These are phyloP conservation scores for Pyrrhoderma noxium DNA, from an alignment of 1,284 basidiomycete species.

Conservation along the genomic window DNA sequence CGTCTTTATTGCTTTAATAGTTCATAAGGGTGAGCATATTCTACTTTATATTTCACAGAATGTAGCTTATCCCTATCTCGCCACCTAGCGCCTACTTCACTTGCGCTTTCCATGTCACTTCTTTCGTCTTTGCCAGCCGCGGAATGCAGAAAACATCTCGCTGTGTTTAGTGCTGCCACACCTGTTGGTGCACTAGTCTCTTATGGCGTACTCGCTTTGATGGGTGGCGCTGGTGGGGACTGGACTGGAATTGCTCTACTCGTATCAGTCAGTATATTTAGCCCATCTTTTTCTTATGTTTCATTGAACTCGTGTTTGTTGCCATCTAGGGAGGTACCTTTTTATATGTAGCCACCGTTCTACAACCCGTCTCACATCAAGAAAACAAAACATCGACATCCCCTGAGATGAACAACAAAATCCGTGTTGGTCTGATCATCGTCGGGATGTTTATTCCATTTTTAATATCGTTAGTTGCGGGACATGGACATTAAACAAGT, in stretches of 20 bases:
- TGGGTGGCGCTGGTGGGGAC: conserved; percentile 40
- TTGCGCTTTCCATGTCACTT: conserved; percentile 77
- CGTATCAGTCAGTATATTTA: conserved; percentile 54
- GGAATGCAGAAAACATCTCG: conserved; percentile 67
- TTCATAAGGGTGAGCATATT: conserved; percentile 71
- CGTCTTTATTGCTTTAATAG: conserved; percentile 80
- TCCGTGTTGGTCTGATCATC: conserved; percentile 48
- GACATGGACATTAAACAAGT: conserved; percentile 30
- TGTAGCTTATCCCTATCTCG: background rate
- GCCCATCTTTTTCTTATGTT: background rate
- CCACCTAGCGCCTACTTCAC: conserved; percentile 68
- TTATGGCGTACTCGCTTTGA: conserved; percentile 53
- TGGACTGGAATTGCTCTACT: conserved; percentile 74
- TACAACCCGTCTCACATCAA: conserved; percentile 63
- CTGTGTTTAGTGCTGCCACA: conserved; percentile 76
- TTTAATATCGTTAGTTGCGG: conserved; percentile 40
- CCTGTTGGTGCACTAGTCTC: conserved; percentile 69
- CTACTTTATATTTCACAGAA: background rate
- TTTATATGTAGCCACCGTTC: conserved; percentile 87
- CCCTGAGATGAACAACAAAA: conserved; percentile 34
- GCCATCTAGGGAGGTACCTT: conserved; percentile 81
- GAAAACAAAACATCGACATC: conserved; percentile 24
- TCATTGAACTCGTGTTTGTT: conserved; percentile 1
- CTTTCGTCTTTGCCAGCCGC: conserved; percentile 59
- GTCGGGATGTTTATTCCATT: conserved; percentile 70